These are phyloP conservation scores for Cercospora sp. DNA, from an alignment of 2,329 filamentous ascomycete species.

Conservation along the genomic window DNA sequence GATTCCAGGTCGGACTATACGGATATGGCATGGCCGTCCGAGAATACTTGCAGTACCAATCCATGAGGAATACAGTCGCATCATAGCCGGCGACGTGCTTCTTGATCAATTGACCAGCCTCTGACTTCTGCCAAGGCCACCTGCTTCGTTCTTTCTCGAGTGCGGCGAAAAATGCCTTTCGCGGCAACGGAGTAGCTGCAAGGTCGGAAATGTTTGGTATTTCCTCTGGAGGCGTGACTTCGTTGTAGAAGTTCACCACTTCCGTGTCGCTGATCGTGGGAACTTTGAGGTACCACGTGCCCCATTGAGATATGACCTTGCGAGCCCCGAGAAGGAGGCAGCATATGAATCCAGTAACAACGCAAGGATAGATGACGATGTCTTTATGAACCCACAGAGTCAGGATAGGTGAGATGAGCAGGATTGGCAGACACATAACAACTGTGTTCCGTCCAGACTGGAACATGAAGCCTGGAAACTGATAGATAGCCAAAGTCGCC, in stretches of 20 bases:
- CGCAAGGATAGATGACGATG: conserved; percentile 48
- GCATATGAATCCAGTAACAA: conserved; percentile 56
- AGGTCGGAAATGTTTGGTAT: conserved; percentile 51
- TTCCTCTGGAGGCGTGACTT: conserved; percentile 38
- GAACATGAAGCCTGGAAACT: conserved; percentile 56
- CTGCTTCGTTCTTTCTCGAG: conserved; percentile 48
- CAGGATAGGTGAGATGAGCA: conserved; percentile 11
- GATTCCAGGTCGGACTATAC: conserved; percentile 59
- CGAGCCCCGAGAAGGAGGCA: conserved; percentile 55
- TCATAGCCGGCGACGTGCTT: conserved; percentile 55
- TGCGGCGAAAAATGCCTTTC: conserved; percentile 49
- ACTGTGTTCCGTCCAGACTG: conserved; percentile 54
- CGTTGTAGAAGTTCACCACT: conserved; percentile 52
- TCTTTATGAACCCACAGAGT: conserved; percentile 49
- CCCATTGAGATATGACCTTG: conserved; percentile 58
- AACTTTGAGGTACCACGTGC: conserved; percentile 57
- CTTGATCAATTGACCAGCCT: conserved; percentile 50
- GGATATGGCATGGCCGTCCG: conserved; percentile 52
- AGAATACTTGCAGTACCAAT: conserved; percentile 54
- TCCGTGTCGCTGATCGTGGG: conserved; percentile 53
- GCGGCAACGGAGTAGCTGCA: conserved; percentile 50
- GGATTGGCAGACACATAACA: conserved; percentile 5
- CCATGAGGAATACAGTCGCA: conserved; percentile 55
- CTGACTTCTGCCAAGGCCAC: conserved; percentile 46
- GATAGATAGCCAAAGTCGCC: conserved; percentile 47